phyloP scores from a whole-genome alignment of 257 asterid species.

The Solanum lignicaule region DNA sequence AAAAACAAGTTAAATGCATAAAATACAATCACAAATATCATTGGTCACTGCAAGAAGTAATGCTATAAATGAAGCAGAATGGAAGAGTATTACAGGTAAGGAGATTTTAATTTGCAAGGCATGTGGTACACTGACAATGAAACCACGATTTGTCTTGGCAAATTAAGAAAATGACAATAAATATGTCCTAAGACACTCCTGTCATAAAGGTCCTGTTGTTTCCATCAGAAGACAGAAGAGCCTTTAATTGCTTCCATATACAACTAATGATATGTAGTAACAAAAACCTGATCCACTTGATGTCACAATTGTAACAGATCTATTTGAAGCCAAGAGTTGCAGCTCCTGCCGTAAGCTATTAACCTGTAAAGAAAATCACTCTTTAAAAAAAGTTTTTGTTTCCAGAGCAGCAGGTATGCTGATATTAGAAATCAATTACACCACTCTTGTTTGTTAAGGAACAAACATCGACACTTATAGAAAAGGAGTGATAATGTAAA shows the following conservation, averaged over 20 bases:
- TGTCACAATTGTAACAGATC: constrained; percentile 66
- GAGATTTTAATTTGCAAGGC: neutral
- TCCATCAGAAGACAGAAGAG: neutral
- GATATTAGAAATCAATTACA: neutral
- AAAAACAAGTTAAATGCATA: neutral
- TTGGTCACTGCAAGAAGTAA: neutral
- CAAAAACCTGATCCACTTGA: constrained; percentile 67
- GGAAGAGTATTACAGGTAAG: neutral
- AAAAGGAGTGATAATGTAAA: neutral
- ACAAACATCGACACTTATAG: neutral
- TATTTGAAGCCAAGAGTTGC: constrained; percentile 48
- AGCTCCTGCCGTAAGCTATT: constrained; percentile 71
- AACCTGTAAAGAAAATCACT: constrained; percentile 38
- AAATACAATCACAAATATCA: neutral
- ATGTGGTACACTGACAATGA: neutral
- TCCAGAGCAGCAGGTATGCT: neutral
- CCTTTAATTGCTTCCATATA: neutral
- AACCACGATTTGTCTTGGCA: neutral
- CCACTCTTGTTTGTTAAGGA: neutral
- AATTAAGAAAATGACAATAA: neutral
- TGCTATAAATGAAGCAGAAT: neutral
- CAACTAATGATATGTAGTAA: neutral
- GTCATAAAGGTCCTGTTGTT: neutral
- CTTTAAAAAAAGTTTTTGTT: neutral
- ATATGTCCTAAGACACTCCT: neutral